Percentiles rank a stretch among this genome's conserved stretches.
phyloP scores from a whole-genome alignment of 2,329 filamentous ascomycete genomes.

The Diaporthe longicolla region DNA sequence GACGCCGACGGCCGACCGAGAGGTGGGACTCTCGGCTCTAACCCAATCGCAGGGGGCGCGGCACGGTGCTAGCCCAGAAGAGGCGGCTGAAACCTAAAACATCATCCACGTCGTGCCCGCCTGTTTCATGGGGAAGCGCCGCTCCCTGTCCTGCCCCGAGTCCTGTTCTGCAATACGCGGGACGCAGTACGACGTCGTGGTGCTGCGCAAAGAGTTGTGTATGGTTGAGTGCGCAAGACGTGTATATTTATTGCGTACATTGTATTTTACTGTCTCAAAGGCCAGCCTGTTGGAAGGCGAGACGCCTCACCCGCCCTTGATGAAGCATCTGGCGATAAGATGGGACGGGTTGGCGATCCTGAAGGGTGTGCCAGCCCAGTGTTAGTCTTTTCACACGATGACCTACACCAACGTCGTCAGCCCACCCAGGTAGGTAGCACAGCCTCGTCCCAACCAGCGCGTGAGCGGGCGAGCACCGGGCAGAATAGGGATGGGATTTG shows the following conservation, averaged over 20 bases:
- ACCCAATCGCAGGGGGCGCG: neutral
- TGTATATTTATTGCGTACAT: neutral
- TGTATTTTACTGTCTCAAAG: neutral
- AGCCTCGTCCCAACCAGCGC: conserved; percentile 17
- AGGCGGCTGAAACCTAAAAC: conserved; percentile 36
- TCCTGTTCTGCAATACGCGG: conserved; percentile 16
- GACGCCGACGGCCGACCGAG: conserved; percentile 15
- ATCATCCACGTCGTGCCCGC: conserved; percentile 17
- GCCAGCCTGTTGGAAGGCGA: conserved; percentile 6
- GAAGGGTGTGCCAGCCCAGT: too few species aligned
- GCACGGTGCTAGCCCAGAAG: conserved; percentile 16
- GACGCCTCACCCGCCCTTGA: conserved; percentile 9
- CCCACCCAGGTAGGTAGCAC: neutral
- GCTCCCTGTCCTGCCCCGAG: conserved; percentile 9
- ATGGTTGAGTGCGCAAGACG: neutral
- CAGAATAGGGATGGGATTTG: neutral
- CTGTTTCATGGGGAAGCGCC: conserved; percentile 29
- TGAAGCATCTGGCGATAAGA: conserved; percentile 2
- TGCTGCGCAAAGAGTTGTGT: neutral
- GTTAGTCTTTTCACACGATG: neutral
- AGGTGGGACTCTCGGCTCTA: neutral
- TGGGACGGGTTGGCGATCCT: neutral
- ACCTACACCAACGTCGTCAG: neutral
- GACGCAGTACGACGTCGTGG: conserved; percentile 8
- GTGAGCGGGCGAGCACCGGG: neutral